Evolutionary conservation across 768 basidiomycete species (phyloP), one percentile per base, ranked within the genome.

Genomic region (Boletus sp.): DNA sequence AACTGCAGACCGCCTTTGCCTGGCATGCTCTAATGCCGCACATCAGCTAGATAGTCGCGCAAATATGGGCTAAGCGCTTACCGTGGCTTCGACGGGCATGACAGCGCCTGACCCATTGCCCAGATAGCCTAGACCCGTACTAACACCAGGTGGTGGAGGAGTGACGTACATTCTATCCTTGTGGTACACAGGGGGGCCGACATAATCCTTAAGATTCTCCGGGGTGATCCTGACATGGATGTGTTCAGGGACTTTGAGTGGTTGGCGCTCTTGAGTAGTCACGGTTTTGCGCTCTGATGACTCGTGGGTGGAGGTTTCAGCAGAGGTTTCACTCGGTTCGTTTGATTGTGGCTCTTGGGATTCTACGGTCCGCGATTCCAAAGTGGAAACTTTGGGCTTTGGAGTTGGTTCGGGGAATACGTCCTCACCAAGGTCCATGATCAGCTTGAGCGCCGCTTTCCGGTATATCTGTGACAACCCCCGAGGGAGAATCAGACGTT

Each of bases 41-140:
- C 7, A 37, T 57, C 13, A 56, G 51, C 30, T 39, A n/a, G 10
- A 13, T 38, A 23, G 15, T 7, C 9, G 19, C n/a, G 5, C 15
- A 14, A 11, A 47, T 33, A 41, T 17, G 27, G 13, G 17, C 5
- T 38, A 45, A 33, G 7, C 17, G 79, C 85, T 63, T 56, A 94
- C 94, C 64, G 88, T 88, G 37, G 90, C 93, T 74, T 99, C 97
- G 29, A 99, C 85, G 19, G 95, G 95, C 93, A 98, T 96, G 40
- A 98, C 91, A 5, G 93, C 89, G 25, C 97, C 97, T 14, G 88
- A 90, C 1, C 97, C 97, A 69, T 98, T 98, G 1, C 96, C 96
- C 25, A 96, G 76, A 70, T 98, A 98, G 4, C 97, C 97, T 4
- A 99, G 74, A 17, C 97, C 97, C 14, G 93, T 97, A 65, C 87